phyloP scores from a whole-genome alignment of 2,329 filamentous ascomycete species.

The Colletotrichum tropicicola region DNA sequence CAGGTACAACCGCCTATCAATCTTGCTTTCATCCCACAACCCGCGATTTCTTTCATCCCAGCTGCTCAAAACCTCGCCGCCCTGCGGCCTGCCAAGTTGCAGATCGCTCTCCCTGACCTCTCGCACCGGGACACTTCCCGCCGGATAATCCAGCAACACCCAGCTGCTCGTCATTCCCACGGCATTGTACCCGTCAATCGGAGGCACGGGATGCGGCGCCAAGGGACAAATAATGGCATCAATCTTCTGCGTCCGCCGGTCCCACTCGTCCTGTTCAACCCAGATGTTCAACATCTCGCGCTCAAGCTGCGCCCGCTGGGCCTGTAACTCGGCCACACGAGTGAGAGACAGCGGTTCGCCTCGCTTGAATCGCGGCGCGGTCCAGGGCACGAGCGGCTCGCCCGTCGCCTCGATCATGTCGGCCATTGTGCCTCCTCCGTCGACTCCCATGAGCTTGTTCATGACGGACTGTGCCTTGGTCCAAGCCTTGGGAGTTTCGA shows the following conservation, averaged over 20 bases:
- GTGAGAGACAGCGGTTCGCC: neutral
- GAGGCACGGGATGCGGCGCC: slow-evolving; percentile 67
- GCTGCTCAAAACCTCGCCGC: neutral
- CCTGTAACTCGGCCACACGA: slow-evolving; percentile 6
- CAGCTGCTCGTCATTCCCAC: slow-evolving; percentile 44
- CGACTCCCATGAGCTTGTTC: slow-evolving; percentile 26
- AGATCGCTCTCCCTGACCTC: slow-evolving; percentile 8
- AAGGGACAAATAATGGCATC: slow-evolving; percentile 67
- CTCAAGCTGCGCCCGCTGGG: slow-evolving; percentile 6
- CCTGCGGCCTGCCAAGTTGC: slow-evolving; percentile 10
- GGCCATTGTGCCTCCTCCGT: neutral
- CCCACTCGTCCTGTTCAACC: slow-evolving; percentile 10
- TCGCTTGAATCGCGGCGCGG: slow-evolving; percentile 4
- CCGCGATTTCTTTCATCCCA: slow-evolving; percentile 20
- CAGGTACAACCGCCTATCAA: slow-evolving; percentile 9
- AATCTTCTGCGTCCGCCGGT: slow-evolving; percentile 34
- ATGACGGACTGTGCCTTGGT: slow-evolving; percentile 19
- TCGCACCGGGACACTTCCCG: slow-evolving; percentile 39
- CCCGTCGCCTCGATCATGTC: slow-evolving; percentile 16
- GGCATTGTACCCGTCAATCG: slow-evolving; percentile 41
- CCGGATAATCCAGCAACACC: slow-evolving; percentile 48
- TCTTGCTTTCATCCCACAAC: slow-evolving; percentile 20
- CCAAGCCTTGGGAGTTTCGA: neutral
- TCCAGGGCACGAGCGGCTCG: slow-evolving; percentile 22
- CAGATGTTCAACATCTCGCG: slow-evolving; percentile 21